Conservation (phyloP, 768 basidiomycete species). For the Panaeolus papilionaceus region DNA sequence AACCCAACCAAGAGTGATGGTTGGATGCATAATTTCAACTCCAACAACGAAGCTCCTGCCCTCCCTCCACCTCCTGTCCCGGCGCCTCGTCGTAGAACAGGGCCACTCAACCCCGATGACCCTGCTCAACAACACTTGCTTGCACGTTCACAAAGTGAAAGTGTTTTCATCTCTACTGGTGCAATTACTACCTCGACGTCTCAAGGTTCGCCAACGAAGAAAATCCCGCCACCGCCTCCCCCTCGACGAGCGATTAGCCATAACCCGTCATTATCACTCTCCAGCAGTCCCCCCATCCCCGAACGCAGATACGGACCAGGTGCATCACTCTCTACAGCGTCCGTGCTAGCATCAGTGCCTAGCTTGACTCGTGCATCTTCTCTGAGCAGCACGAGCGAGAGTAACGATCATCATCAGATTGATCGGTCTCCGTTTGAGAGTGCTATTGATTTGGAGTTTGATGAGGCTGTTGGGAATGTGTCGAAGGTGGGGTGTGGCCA, state of each 20-base stretch:
- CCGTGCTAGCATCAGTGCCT: constrained; percentile 5
- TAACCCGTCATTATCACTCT: constrained; percentile 29
- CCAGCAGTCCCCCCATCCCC: constrained; percentile 48
- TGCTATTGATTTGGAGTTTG: constrained; percentile 47
- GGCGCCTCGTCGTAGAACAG: background rate
- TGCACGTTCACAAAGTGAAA: constrained; percentile 32
- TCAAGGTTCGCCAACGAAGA: constrained; percentile 39
- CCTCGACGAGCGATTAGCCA: constrained; percentile 52
- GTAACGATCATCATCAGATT: constrained; percentile 33
- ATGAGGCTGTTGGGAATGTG: constrained; percentile 18
- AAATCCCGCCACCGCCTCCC: constrained; percentile 70
- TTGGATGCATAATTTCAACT: background rate
- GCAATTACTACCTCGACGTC: constrained; percentile 9
- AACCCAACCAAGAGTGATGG: background rate
- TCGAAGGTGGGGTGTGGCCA: constrained; percentile 45
- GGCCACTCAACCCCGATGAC: constrained; percentile 19
- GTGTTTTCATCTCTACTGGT: constrained; percentile 15
- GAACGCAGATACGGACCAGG: constrained; percentile 40
- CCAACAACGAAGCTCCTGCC: background rate
- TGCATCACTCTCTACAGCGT: constrained; percentile 16
- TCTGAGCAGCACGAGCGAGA: constrained; percentile 40
- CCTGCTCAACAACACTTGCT: constrained; percentile 32
- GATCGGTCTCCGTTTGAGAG: constrained; percentile 74
- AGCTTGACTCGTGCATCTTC: constrained; percentile 4
- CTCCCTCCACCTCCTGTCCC: background rate